Evolutionary conservation across 176 grass and related monocot genomes (phyloP).

Genomic region (Puccinellia tenuiflora): DNA sequence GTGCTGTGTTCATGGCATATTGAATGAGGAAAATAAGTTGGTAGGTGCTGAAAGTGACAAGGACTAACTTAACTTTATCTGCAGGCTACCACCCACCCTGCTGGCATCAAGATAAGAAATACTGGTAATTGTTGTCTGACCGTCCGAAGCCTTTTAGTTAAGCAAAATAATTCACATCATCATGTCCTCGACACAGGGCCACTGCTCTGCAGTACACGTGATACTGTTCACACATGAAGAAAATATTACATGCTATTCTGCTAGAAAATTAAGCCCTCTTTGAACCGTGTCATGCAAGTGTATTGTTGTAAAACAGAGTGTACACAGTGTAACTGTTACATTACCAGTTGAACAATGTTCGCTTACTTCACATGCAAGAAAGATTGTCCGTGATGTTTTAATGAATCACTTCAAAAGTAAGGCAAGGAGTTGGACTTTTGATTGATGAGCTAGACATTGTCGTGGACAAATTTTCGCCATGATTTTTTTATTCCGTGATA

Average conservation of each 20-base stretch:
- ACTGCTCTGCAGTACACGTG: background rate
- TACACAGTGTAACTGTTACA: background rate
- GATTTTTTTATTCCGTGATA: background rate
- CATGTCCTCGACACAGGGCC: background rate
- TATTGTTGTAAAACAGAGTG: background rate
- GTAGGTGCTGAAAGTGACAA: conserved; percentile 4
- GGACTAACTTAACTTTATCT: conserved; percentile 8
- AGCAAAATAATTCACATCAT: background rate
- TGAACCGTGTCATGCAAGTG: background rate
- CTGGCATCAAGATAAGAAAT: background rate
- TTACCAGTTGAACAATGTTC: background rate
- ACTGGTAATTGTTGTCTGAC: background rate
- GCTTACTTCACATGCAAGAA: conserved; percentile 7
- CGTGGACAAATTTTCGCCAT: background rate
- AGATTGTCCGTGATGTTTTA: background rate
- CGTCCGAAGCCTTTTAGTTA: background rate
- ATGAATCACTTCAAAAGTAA: conserved; percentile 6
- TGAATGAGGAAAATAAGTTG: conserved; percentile 6
- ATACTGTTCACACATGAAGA: background rate
- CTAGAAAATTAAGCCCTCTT: background rate
- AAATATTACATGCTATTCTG: background rate
- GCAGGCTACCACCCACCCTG: background rate
- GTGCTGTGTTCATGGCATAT: background rate
- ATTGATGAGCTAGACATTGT: conserved; percentile 11
- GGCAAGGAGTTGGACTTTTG: background rate